phyloP scores from a whole-genome alignment of 208 protist species.

The Herpetomonas muscarum region DNA sequence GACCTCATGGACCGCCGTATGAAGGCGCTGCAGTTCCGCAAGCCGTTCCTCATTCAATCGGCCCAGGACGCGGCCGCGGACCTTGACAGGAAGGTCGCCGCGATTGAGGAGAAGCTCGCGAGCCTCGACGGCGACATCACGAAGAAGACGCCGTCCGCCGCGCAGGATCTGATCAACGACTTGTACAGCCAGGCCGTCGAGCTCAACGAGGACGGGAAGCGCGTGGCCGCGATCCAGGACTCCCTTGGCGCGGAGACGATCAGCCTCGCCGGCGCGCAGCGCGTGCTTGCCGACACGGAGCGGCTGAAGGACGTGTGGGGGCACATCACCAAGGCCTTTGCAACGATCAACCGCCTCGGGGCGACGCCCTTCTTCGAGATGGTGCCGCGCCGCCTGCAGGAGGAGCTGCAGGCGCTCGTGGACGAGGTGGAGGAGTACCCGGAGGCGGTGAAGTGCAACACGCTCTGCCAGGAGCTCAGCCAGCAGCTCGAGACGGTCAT shows the following conservation, averaged over 20 bases:
- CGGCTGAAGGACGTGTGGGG: conserved; percentile 92
- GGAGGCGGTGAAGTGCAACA: conserved; percentile 52
- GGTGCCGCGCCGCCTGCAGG: conserved; percentile 83
- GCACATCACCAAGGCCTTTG: conserved; percentile 72
- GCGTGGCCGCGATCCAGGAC: conserved; percentile 77
- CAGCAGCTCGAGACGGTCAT: conserved; percentile 36
- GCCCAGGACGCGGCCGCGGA: conserved; percentile 40
- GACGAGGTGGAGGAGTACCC: conserved; percentile 53
- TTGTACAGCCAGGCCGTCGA: conserved; percentile 65
- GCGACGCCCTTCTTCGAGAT: conserved; percentile 93
- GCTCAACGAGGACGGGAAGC: conserved; percentile 65
- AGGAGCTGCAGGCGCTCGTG: conserved; percentile 66
- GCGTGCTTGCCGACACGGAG: conserved; percentile 76
- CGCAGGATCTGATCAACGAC: conserved; percentile 56
- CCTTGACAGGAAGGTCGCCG: conserved; percentile 55
- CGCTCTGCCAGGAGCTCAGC: conserved; percentile 43
- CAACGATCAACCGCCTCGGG: conserved; percentile 74
- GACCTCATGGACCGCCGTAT: conserved; percentile 92
- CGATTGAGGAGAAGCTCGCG: conserved; percentile 44
- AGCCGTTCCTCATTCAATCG: conserved; percentile 57
- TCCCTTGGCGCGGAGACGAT: conserved; percentile 52
- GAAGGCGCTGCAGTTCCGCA: conserved; percentile 77
- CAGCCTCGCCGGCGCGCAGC: conserved; percentile 47
- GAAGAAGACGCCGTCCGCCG: conserved; percentile 31
- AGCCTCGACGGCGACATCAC: conserved; percentile 30